Evolutionary conservation across 2,329 filamentous ascomycete species (phyloP), one percentile per base, ranked within the genome.

Genomic region (Colletotrichum incanum): DNA sequence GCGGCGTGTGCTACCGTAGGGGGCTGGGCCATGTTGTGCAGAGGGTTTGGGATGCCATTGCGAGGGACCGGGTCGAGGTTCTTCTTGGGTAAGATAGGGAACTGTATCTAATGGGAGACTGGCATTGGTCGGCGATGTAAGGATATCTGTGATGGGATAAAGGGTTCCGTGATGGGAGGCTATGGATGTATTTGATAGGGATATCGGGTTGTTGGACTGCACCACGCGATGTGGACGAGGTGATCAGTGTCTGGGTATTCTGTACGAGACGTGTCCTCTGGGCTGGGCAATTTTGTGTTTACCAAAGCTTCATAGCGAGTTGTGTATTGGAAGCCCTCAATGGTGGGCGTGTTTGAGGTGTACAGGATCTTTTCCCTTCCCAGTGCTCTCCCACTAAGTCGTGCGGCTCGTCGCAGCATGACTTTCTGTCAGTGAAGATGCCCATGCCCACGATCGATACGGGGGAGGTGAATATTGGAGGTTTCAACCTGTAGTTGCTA

Each of bases 21-120:
- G 84, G 84, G 3, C 77, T 86, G 37, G 84, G 84, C 0, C 84
- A 85, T 74, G 79, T 86, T 6, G 64, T 86, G 58, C 77, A 80
- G 67, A 80, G 79, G 72, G 81, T 79, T 1, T 86, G 84, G 84
- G 82, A 84, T 39, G 78, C 78, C 5, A 80, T 84, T 52, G 80
- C 80, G 7, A 79, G 78, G 71, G 81, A 85, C 23, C 81, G 85
- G 69, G 79, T 84, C 52, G 81, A 82, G 52, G 76, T 86, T 74
- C 75, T 85, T 43, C 80, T 86, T 68, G 84, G 84, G 26, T 86
- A 69, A 69, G n/a, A 28, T 16, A 11, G 5, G 41, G 20, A 8
- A 14, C 8, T 47, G 14, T 23, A 20, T 18, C 12, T 20, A 12
- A 20, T 11, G n/a, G 7, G n/a, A 11, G 14, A 43, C 8, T 18